These are phyloP conservation scores for Cladosporium velox DNA, from an alignment of 2,329 filamentous ascomycete species.

Conservation along the genomic window DNA sequence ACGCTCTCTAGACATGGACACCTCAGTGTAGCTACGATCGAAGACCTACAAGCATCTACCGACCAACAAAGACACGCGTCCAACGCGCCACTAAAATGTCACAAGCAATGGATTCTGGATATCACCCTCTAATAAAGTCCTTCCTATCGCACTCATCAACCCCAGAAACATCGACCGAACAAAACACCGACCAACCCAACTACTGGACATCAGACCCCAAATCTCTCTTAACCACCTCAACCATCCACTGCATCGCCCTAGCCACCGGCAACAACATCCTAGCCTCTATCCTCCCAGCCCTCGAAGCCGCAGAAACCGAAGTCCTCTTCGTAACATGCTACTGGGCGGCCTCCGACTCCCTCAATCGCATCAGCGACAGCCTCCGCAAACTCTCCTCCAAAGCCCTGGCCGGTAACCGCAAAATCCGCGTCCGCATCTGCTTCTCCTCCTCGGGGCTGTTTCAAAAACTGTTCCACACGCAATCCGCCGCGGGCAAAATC, in stretches of 20 bases:
- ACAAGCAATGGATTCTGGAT: background rate
- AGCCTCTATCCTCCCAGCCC: conserved; percentile 58
- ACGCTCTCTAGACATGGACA: background rate
- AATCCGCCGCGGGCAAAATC: conserved; percentile 61
- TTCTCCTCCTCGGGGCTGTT: conserved; percentile 72
- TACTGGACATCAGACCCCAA: conserved; percentile 20
- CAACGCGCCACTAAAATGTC: background rate
- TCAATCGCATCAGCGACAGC: conserved; percentile 58
- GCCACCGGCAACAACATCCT: conserved; percentile 50
- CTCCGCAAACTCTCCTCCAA: conserved; percentile 61
- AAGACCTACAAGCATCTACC: background rate
- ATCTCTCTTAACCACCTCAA: conserved; percentile 34
- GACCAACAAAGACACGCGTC: background rate
- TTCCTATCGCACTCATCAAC: conserved; percentile 12
- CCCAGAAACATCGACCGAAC: background rate
- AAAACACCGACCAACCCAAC: conserved; percentile 19
- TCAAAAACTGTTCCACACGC: conserved; percentile 74
- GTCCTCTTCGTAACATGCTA: conserved; percentile 80
- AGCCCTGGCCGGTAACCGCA: conserved; percentile 35
- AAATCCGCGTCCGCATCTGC: conserved; percentile 68
- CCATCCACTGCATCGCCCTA: conserved; percentile 41
- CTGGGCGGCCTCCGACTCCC: conserved; percentile 69
- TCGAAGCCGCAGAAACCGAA: conserved; percentile 62
- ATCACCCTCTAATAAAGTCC: background rate
- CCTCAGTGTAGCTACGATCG: background rate